Base-by-base conservation (phyloP, 2,329 filamentous ascomycete genomes). In the Pyrenophora teres region DNA sequence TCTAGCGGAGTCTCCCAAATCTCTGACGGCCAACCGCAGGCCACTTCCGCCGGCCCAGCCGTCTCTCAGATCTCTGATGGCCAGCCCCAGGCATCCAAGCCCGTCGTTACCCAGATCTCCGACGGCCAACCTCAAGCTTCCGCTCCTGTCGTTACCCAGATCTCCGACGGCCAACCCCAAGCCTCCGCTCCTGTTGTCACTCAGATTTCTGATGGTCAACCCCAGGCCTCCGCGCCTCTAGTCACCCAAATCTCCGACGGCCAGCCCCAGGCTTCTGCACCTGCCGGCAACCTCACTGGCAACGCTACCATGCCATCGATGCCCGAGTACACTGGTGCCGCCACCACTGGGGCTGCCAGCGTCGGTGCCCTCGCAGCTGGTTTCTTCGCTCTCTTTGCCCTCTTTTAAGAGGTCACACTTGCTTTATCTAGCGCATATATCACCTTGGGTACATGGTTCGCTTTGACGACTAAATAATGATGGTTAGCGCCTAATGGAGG, bases 181-280 rank as follows among this genome's bases (percentile, higher is more conserved):
- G 61, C 50, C 3, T 59, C 62, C 3, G 52, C 41, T 18, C 47
- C 47, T 15, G 57, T 56, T 12, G 58, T 69, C 5, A 60, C 62
- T 10, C 64, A 69, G 38, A 68, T 68, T 31, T 50, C 50, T 21
- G 69, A 72, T 19, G 63, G 62, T 9, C 63, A 66, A 48, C 58
- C 59, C 7, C 63, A 66, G 21, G 49, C 49, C 10, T 51, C 48
- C 12, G 35, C 38, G 2, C 48, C 53, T 16, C 56, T 54, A 21
- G 56, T 69, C 12, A 61, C 66, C 2, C 63, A 71, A 48, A 67
- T 70, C 45, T 55, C 63, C 6, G 69, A 72, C 47, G 68, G 66
- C 18, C 67, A 69, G 27, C 62, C 64, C 3, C 67, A 67, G 40
- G 58, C 57, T 19, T 58, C 54, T 19, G 42, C 54, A 4, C 60